Evolutionary conservation across 345 rosid genomes (phyloP), one percentile per base, ranked within the genome.

Genomic region (Lumnitzera littorea): DNA sequence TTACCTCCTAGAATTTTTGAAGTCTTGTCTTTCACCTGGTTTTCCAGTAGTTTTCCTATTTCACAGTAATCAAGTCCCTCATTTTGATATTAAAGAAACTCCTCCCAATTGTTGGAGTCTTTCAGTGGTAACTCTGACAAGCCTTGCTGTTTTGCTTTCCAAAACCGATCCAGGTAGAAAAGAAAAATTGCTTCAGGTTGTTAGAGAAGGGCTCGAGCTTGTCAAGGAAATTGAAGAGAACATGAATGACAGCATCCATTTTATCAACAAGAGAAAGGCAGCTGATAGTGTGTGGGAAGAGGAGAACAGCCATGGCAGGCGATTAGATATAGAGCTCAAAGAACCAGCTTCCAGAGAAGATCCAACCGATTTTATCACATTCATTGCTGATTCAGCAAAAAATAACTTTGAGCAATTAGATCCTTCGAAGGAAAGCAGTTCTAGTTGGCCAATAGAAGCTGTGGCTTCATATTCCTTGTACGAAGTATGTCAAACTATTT

Each of bases 301-400:
- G 51, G 72, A 84, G 36, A 94, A 92, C 70, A 78, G 82, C 57
- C 80, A 80, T 70, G 87, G 73, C 48, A 80, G 73, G 58, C 89
- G 96, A 91, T 72, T 82, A 11, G 83, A 80, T 67, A 71, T 89
- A 27, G 89, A 89, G 67, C 88, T 92, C 65, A 60, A 41, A 15
- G 78, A 82, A 67, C 71, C 79, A 56, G 75, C 86, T 5, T 16
- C 36, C 52, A 76, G 79, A 56, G 62, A 72, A 51, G 62, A 36
- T 63, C 67, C 82, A 6, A 29, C 36, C 36, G 7, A 29, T 29
- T 0, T 29, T 29, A 3, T 29, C 7, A 6, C 3, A 6, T 29
- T 29, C 7, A 0, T 29, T 29, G 36, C 7, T 29, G 3, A 29
- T 29, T 29, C 36, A 29, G 36, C 36, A 83, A 60, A 69, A 29